These are phyloP conservation scores for Forsythia suspensa DNA, from an alignment of 257 asterid genomes.

Conservation along the genomic window DNA sequence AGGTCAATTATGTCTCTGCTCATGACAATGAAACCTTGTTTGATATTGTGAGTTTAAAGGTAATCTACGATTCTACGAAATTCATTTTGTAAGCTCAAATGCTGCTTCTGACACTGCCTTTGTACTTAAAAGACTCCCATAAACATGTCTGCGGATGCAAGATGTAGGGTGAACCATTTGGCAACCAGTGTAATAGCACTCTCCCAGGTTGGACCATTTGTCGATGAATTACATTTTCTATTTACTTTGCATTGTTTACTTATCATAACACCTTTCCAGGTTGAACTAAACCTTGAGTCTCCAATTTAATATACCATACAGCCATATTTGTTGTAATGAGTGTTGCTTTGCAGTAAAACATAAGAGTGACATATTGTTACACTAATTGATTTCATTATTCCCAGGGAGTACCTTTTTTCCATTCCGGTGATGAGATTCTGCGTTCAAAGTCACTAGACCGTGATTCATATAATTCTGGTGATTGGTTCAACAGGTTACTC, in stretches of 20 bases:
- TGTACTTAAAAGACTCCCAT: conserved; percentile 57
- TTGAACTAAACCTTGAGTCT: background rate
- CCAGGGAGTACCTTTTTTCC: conserved; percentile 95
- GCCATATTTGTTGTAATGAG: no score
- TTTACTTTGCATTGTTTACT: background rate
- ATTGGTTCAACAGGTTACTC: conserved; percentile 92
- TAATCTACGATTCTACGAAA: conserved; percentile 19
- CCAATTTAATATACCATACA: no score
- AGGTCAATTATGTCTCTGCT: conserved; percentile 97
- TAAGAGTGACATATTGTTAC: background rate
- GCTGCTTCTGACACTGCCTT: conserved; percentile 24
- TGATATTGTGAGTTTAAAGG: conserved; percentile 88
- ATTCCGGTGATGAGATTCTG: conserved; percentile 92
- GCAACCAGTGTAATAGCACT: conserved; percentile 87
- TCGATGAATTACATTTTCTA: background rate
- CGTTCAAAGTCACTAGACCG: conserved; percentile 98
- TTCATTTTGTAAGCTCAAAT: conserved; percentile 7
- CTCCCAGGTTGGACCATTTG: conserved; percentile 69
- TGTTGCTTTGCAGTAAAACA: no score
- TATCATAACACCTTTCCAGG: background rate
- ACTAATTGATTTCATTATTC: conserved; percentile 21
- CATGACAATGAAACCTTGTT: conserved; percentile 96
- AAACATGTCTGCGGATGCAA: conserved; percentile 65
- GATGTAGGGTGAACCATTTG: conserved; percentile 95
- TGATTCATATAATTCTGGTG: conserved; percentile 96